These are phyloP conservation scores for Bretschneidera sinensis DNA, from an alignment of 345 rosid genomes.

Conservation along the genomic window DNA sequence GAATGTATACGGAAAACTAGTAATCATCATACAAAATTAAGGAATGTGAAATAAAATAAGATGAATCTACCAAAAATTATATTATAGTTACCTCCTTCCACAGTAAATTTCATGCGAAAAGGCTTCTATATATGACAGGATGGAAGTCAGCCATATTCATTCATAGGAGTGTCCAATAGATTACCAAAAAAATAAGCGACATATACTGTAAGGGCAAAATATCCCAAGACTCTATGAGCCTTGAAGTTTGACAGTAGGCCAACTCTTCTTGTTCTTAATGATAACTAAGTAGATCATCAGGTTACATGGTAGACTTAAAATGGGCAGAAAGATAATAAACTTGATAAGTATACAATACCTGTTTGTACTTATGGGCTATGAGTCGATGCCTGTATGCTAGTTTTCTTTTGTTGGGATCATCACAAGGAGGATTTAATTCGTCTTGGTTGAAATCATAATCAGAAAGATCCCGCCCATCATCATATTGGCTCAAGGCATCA, in stretches of 20 bases:
- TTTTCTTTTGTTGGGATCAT: slow-evolving; percentile 59
- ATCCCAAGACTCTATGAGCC: no score
- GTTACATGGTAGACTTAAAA: no score
- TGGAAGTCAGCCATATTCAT: no score
- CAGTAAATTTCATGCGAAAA: background rate
- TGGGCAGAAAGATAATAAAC: background rate
- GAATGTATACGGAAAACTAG: background rate
- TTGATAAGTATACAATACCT: slow-evolving; percentile 35
- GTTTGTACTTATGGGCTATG: slow-evolving; percentile 46
- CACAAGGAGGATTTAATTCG: slow-evolving; percentile 48
- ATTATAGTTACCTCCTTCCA: background rate
- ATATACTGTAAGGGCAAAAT: no score
- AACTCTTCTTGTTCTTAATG: background rate
- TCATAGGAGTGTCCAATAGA: no score
- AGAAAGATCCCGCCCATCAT: slow-evolving; percentile 71
- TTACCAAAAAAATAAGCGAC: no score
- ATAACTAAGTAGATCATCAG: background rate
- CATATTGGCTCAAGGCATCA: slow-evolving; percentile 51
- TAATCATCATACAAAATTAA: background rate
- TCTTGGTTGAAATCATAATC: slow-evolving; percentile 60
- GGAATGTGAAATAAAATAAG: background rate
- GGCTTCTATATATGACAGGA: no score
- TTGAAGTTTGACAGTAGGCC: background rate
- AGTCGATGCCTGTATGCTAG: slow-evolving; percentile 72
- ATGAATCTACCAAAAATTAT: background rate